Base-by-base conservation (phyloP, 1,284 basidiomycete species). In the Thecaphora frezii region DNA sequence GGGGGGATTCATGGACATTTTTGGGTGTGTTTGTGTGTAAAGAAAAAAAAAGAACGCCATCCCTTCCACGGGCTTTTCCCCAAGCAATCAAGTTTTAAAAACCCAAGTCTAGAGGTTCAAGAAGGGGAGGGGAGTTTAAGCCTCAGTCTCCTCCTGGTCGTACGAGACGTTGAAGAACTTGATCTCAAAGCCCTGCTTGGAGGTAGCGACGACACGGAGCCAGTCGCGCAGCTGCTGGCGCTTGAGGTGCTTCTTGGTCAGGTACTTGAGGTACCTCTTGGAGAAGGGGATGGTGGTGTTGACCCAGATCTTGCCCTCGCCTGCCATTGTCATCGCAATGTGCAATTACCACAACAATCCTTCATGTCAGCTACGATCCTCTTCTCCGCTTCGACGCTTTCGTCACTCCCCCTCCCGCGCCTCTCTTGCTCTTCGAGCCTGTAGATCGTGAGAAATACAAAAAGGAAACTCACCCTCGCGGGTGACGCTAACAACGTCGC, bases 211-310 rank as follows among this genome's bases (percentile, higher is more conserved):
- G 48, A 80, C 79, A 54, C 77, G 77, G 46, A 78, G 71, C 75
- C 78, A 80, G 69, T 80, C 78, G 57, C 78, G 76, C 40, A 80
- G 74, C 67, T 74, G 73, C 53, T 71, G 66, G 57, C 77, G 74
- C 69, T 73, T 71, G 51, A 78, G 66, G 68, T 73, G 77, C 73
- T 79, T 79, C 76, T 82, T 82, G 62, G 80, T 81, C 21, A 81
- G 63, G 74, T 80, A 81, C 74, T 82, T 81, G 72, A 82, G 76
- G 78, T 81, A 81, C 46, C 81, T 77, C 77, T 79, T 79, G 48
- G 80, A 81, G 69, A 81, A 79, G 60, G 80, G 77, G 51, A 80
- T 76, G 56, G 71, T 72, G 54, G 81, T 77, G 63, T 74, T 79
- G 66, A 81, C 68, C 66, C 73, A 71, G 71, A 82, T 78, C 76